These are phyloP conservation scores for Cutaneotrichosporon cutaneum DNA, from an alignment of 1,284 basidiomycete genomes.

Conservation along the genomic window DNA sequence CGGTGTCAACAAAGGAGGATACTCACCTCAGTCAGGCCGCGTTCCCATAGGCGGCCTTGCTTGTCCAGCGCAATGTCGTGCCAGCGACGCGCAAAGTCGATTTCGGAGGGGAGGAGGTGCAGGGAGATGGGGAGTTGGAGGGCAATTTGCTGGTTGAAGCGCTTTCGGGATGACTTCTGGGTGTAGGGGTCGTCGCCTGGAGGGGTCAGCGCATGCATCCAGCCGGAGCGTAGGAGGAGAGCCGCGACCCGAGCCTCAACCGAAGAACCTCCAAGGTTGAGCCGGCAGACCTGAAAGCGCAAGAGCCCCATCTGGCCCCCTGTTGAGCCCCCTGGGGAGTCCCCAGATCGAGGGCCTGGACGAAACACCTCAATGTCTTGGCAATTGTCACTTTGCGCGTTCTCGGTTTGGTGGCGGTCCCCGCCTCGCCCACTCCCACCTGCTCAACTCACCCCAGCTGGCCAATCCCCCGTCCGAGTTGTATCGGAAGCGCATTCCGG, in stretches of 20 bases:
- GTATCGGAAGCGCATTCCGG: constrained; percentile 6
- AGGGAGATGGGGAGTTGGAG: constrained; percentile 1
- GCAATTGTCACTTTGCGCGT: background rate
- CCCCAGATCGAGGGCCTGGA: background rate
- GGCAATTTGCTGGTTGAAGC: background rate
- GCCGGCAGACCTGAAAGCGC: no score
- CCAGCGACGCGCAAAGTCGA: constrained; percentile 2
- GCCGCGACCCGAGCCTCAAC: background rate
- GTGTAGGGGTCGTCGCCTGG: constrained; percentile 4
- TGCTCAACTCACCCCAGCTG: constrained; percentile 5
- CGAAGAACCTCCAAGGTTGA: background rate
- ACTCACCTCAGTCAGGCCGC: constrained; percentile 4
- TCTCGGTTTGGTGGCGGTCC: no score
- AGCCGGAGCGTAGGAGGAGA: background rate
- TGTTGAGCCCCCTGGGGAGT: background rate
- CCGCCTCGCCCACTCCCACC: no score
- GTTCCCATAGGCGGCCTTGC: constrained; percentile 3
- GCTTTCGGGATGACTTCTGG: background rate
- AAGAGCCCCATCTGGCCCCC: background rate
- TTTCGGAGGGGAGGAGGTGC: background rate
- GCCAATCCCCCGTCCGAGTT: background rate
- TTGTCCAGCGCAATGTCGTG: constrained; percentile 7
- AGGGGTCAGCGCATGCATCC: background rate
- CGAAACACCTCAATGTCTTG: background rate
- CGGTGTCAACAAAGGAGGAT: background rate